A percentile compares a stretch with the other conserved stretches of the same genome.
Conservation (phyloP, 768 basidiomycete genomes). For the Obba rivulosa region DNA sequence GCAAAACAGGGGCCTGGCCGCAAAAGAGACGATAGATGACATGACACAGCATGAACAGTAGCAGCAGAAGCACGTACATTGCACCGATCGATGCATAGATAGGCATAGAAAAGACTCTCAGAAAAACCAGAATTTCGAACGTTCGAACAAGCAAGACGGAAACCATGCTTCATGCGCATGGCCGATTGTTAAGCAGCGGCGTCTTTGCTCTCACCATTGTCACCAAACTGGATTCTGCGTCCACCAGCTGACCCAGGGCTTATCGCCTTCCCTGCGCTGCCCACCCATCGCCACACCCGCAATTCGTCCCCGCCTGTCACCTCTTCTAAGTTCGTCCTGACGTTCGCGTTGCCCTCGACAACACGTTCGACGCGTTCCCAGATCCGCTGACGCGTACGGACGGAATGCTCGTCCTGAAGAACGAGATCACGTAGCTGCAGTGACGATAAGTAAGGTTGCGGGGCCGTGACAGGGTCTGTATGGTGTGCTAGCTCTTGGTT, state of each 20-base stretch:
- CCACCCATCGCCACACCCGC: constrained; percentile 91
- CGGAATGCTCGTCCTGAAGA: constrained; percentile 75
- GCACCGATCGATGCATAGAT: constrained; percentile 1
- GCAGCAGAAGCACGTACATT: not conserved
- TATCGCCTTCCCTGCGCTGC: constrained; percentile 32
- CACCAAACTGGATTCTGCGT: constrained; percentile 6
- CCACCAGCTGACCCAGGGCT: constrained; percentile 13
- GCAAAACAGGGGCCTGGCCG: too few relatives aligned
- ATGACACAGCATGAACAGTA: not conserved
- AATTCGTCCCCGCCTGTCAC: constrained; percentile 80
- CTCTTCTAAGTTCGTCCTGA: constrained; percentile 80
- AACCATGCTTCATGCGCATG: not conserved
- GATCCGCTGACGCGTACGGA: constrained; percentile 54
- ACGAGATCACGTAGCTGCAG: constrained; percentile 85
- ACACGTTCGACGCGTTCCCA: constrained; percentile 83
- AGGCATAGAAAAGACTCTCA: too few relatives aligned
- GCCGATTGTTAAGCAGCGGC: constrained; percentile 8
- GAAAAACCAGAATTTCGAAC: too few relatives aligned
- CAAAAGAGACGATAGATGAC: too few relatives aligned
- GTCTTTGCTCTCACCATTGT: constrained; percentile 6
- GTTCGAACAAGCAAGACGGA: not conserved
- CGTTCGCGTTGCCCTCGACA: constrained; percentile 89
- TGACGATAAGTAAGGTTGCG: constrained; percentile 76
- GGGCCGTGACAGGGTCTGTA: constrained; percentile 70
- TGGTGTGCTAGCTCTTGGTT: constrained; percentile 82